phyloP scores from a whole-genome alignment of 805 yeast species.

The Tetrapisispora pingtungensis region DNA sequence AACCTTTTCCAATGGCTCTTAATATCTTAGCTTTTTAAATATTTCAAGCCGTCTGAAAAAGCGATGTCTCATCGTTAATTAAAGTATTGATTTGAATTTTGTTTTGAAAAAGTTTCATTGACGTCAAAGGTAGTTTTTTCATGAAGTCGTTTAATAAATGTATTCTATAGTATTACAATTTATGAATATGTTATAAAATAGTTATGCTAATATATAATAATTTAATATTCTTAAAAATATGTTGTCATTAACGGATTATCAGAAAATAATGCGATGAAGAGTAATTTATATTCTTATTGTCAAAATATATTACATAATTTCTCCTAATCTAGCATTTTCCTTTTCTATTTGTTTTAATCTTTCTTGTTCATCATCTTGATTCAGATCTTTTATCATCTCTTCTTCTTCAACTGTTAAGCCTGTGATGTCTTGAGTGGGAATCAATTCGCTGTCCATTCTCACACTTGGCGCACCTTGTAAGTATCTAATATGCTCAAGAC shows the following conservation, averaged over 20 bases:
- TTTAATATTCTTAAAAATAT: too few species aligned
- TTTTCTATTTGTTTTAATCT: conserved; percentile 32
- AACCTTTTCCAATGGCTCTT: too few species aligned
- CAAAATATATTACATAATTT: conserved; percentile 10
- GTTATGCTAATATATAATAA: too few species aligned
- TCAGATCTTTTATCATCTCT: conserved; percentile 27
- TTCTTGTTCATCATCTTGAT: conserved; percentile 21
- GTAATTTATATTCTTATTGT: too few species aligned
- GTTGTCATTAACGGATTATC: too few species aligned
- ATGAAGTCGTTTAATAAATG: too few species aligned
- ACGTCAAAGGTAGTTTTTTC: too few species aligned
- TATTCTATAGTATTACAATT: neutral
- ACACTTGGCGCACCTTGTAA: conserved; percentile 92
- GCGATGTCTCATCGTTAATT: too few species aligned
- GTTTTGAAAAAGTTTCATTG: neutral
- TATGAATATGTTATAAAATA: neutral
- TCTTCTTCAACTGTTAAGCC: conserved; percentile 36
- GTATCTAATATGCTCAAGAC: conserved; percentile 71
- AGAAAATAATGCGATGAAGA: too few species aligned
- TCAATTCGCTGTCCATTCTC: conserved; percentile 73
- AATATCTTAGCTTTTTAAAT: too few species aligned
- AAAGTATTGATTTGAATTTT: neutral
- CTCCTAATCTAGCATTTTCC: conserved; percentile 32
- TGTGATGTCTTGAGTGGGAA: conserved; percentile 47
- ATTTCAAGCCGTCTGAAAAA: too few species aligned